Percentiles rank a stretch among this genome's conserved stretches.
These are phyloP conservation scores for Ascochyta lentis DNA, from an alignment of 2,329 filamentous ascomycete genomes.

Conservation along the genomic window DNA sequence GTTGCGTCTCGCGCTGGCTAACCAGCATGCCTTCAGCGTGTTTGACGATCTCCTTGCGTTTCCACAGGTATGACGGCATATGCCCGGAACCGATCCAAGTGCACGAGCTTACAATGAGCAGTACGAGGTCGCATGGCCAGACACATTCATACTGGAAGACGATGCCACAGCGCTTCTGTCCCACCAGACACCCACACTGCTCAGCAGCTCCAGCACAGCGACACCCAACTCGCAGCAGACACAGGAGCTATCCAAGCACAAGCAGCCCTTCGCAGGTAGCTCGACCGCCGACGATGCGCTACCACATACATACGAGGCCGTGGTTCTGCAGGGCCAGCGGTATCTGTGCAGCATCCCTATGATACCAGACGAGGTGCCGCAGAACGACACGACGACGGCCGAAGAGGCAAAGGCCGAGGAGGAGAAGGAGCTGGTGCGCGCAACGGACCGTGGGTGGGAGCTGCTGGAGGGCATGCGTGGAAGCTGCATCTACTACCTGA, in stretches of 20 bases:
- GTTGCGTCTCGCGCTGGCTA: conserved; percentile 58
- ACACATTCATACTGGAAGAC: conserved; percentile 72
- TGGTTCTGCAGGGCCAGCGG: conserved; percentile 71
- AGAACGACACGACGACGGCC: conserved; percentile 70
- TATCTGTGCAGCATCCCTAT: conserved; percentile 87
- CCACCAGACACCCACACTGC: conserved; percentile 25
- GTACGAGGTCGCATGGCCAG: conserved; percentile 81
- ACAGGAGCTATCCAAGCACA: conserved; percentile 45
- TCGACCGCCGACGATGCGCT: conserved; percentile 29
- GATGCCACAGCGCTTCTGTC: conserved; percentile 69
- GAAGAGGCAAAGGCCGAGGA: conserved; percentile 75
- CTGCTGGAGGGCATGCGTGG: conserved; percentile 79
- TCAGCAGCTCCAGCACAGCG: conserved; percentile 35
- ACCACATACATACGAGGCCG: conserved; percentile 69
- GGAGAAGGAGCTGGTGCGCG: conserved; percentile 78
- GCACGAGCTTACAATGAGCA: conserved; percentile 49
- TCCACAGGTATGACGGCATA: conserved; percentile 70
- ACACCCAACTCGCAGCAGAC: conserved; percentile 44
- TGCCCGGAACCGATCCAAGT: not conserved
- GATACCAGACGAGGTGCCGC: conserved; percentile 61
- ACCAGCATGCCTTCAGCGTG: conserved; percentile 75
- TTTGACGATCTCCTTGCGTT: conserved; percentile 87
- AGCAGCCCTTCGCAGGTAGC: conserved; percentile 24
- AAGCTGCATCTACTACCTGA: conserved; percentile 81
- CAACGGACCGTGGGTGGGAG: conserved; percentile 79